Percentiles rank a stretch among this genome's conserved stretches.
phyloP scores from a whole-genome alignment of 495 filamentous ascomycete species.

The Beverwykella pulmonaria region DNA sequence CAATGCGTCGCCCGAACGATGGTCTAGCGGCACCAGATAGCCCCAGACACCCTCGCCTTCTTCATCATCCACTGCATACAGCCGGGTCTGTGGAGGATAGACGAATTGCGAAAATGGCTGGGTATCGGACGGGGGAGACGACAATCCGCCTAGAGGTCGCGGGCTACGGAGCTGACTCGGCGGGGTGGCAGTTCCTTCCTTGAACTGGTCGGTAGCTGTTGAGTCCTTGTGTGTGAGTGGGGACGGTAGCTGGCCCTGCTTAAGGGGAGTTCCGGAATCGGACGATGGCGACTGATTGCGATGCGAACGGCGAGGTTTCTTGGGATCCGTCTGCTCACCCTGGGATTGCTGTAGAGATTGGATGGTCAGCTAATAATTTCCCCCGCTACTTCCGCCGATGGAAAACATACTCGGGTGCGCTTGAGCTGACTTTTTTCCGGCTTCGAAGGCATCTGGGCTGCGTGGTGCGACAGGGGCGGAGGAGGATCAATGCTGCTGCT shows the following conservation, averaged over 20 bases:
- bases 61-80: slow-evolving; percentile 82
- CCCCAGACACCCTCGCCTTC: slow-evolving; percentile 94
- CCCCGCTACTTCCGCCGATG: background rate
- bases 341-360: slow-evolving; percentile 32
- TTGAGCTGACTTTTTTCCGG: slow-evolving; percentile 46
- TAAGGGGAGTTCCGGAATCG: slow-evolving; percentile 50
- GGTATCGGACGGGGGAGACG: slow-evolving; percentile 67
- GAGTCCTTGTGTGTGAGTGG: slow-evolving; percentile 70
- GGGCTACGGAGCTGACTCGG: slow-evolving; percentile 59
- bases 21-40: slow-evolving; percentile 81
- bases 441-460: slow-evolving; percentile 12
- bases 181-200: slow-evolving; percentile 73
- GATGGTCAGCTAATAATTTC: slow-evolving; percentile 14
- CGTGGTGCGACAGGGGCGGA: background rate
- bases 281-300: slow-evolving; percentile 54
- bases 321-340: slow-evolving; percentile 44
- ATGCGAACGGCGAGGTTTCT: slow-evolving; percentile 69
- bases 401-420: slow-evolving; percentile 41
- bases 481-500: slow-evolving; percentile 2
- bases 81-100: slow-evolving; percentile 70
- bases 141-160: slow-evolving; percentile 63
- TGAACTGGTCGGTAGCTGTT: slow-evolving; percentile 61
- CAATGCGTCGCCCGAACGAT: slow-evolving; percentile 66
- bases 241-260: slow-evolving; percentile 75
- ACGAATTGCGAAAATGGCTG: slow-evolving; percentile 77